These are phyloP conservation scores for Heliophila coronopifolia DNA, from an alignment of 441 rosid species.

Conservation along the genomic window DNA sequence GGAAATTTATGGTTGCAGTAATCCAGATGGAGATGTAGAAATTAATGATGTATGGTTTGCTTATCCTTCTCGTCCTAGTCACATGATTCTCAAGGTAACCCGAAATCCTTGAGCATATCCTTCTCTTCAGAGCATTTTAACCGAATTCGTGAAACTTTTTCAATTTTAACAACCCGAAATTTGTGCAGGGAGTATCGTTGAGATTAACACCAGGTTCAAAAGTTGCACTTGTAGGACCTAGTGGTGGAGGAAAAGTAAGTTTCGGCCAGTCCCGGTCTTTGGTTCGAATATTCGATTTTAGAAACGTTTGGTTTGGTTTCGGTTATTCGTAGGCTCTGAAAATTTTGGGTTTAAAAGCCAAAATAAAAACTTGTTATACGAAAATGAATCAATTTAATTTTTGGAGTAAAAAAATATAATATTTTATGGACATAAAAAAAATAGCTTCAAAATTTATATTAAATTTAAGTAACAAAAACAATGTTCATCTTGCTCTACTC, in stretches of 20 bases:
- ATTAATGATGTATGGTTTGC: constrained; percentile 89
- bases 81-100: constrained; percentile 83
- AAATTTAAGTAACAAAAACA: too few relatives aligned
- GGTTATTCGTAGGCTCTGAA: too few relatives aligned
- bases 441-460: too few relatives aligned
- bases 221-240: constrained; percentile 95
- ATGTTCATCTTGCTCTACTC: too few relatives aligned
- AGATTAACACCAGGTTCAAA: constrained; percentile 75
- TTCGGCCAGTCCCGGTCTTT: background rate
- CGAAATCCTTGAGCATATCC: background rate
- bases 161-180: background rate
- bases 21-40: constrained; percentile 85
- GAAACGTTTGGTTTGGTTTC: background rate
- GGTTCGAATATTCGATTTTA: background rate
- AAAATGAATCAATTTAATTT: too few relatives aligned
- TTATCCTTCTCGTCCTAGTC: constrained; percentile 89
- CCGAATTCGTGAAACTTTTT: background rate
- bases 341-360: too few relatives aligned
- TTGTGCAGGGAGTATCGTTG: constrained; percentile 70
- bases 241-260: constrained; percentile 94
- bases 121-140: too few relatives aligned
- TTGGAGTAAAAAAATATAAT: too few relatives aligned
- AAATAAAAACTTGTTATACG: too few relatives aligned
- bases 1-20: constrained; percentile 31
- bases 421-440: too few relatives aligned